Percentiles rank a stretch among this genome's conserved stretches.
phyloP scores from a whole-genome alignment of 2,329 filamentous ascomycete genomes.

The Lasiodiplodia theobromae region DNA sequence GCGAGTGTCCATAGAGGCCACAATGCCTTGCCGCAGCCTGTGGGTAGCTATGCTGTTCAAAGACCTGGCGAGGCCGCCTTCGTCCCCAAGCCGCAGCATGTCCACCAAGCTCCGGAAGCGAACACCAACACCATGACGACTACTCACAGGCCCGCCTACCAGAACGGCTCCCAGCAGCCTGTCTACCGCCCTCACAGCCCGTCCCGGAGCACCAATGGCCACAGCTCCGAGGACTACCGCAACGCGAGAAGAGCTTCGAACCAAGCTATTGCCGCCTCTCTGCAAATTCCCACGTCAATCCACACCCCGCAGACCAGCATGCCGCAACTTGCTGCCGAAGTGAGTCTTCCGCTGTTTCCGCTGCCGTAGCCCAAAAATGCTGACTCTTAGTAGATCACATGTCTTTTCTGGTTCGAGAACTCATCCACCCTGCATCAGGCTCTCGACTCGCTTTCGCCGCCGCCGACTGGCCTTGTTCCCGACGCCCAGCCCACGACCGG shows the following conservation, averaged over 20 bases:
- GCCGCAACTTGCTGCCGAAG: conserved; percentile 50
- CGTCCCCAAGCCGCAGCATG: conserved; percentile 24
- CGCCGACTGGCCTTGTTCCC: conserved; percentile 63
- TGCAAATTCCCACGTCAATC: conserved; percentile 46
- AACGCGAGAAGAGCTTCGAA: conserved; percentile 25
- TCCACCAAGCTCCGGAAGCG: conserved; percentile 33
- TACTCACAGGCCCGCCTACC: conserved; percentile 17
- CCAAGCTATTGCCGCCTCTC: conserved; percentile 31
- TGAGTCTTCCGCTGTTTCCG: conserved; percentile 26
- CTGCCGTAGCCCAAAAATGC: conserved; percentile 19
- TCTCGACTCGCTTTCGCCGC: conserved; percentile 63
- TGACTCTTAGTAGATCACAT: conserved; percentile 73
- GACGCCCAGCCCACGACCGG: conserved; percentile 79
- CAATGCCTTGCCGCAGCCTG: conserved; percentile 22
- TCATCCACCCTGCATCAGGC: conserved; percentile 79
- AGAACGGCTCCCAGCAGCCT: conserved; percentile 9
- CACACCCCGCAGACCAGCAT: conserved; percentile 48
- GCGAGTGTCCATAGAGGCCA: conserved; percentile 27
- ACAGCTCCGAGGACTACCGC: conserved; percentile 14
- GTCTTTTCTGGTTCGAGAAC: conserved; percentile 96
- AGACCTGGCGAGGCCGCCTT: conserved; percentile 21
- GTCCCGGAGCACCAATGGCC: background rate
- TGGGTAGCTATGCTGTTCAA: conserved; percentile 20
- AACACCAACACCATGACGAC: conserved; percentile 23
- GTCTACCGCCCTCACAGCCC: conserved; percentile 12